These are phyloP conservation scores for Mucor piriformis DNA, from an alignment of 371 early-diverging fungal genomes.

Conservation along the genomic window DNA sequence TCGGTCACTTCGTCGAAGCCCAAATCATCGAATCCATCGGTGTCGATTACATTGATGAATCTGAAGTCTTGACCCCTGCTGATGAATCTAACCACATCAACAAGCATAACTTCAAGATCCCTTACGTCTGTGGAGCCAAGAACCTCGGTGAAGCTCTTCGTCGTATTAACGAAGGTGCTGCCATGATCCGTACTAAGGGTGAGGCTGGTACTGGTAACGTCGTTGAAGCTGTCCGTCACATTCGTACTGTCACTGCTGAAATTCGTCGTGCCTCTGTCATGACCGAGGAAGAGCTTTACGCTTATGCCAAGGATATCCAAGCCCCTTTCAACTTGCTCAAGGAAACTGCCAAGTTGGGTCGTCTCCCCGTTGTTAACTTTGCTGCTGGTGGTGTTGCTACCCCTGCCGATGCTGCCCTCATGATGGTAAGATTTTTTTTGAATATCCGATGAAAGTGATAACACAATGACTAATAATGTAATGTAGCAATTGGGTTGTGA, in stretches of 20 bases:
- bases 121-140: slow-evolving; percentile 95
- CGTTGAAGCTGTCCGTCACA: slow-evolving; percentile 95
- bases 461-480: too few relatives aligned
- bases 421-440: slow-evolving; percentile 68
- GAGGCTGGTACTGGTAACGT: slow-evolving; percentile 98
- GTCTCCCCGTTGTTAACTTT: slow-evolving; percentile 97
- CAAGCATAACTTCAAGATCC: slow-evolving; percentile 91
- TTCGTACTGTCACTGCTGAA: slow-evolving; percentile 83
- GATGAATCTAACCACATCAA: slow-evolving; percentile 93
- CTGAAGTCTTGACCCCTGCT: slow-evolving; percentile 95
- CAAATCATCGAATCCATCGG: slow-evolving; percentile 91
- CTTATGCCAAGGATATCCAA: slow-evolving; percentile 93
- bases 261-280: slow-evolving; percentile 78
- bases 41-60: slow-evolving; percentile 97
- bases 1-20: slow-evolving; percentile 98
- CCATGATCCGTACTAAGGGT: slow-evolving; percentile 98
- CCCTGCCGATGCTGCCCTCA: slow-evolving; percentile 96
- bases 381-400: slow-evolving; percentile 97
- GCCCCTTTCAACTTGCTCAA: slow-evolving; percentile 89
- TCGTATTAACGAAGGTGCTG: slow-evolving; percentile 96
- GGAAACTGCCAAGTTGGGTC: slow-evolving; percentile 86
- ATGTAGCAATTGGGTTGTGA: slow-evolving; percentile 90
- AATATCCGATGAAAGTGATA: too few relatives aligned
- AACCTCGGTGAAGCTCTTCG: slow-evolving; percentile 97
- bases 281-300: slow-evolving; percentile 75